Conservation (phyloP, 2,329 filamentous ascomycete species). For the Elsinoe ampelina region DNA sequence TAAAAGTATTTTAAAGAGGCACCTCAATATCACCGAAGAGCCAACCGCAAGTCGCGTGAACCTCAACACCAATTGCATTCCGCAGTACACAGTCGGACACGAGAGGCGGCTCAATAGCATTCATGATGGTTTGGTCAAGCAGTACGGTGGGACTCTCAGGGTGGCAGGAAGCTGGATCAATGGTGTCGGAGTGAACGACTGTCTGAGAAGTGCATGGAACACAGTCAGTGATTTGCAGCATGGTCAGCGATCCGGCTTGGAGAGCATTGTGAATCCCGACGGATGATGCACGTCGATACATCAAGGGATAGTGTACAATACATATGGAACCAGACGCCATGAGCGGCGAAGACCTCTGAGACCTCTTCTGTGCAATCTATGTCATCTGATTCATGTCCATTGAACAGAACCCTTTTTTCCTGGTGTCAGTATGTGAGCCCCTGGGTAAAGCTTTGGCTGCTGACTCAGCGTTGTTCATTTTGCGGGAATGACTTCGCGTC, state of each 20-base stretch:
- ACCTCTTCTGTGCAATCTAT: no score
- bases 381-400: no score
- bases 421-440: background rate
- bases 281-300: no score
- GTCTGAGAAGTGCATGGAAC: conserved; percentile 47
- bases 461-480: background rate
- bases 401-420: background rate
- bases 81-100: conserved; percentile 82
- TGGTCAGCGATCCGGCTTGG: background rate
- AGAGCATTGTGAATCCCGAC: background rate
- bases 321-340: no score
- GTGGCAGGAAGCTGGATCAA: conserved; percentile 46
- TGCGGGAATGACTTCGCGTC: background rate
- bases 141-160: conserved; percentile 55
- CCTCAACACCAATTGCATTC: conserved; percentile 65
- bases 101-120: conserved; percentile 49
- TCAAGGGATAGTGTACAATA: no score
- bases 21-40: conserved; percentile 59
- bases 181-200: conserved; percentile 43
- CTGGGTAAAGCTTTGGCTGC: background rate
- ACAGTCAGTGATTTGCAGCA: conserved; percentile 33
- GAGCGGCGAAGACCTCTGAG: no score
- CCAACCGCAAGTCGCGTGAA: conserved; percentile 54
- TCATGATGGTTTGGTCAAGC: conserved; percentile 44
- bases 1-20: conserved; percentile 57